Conservation (phyloP, 2,329 filamentous ascomycete genomes). For the Fusarium buxicola region DNA sequence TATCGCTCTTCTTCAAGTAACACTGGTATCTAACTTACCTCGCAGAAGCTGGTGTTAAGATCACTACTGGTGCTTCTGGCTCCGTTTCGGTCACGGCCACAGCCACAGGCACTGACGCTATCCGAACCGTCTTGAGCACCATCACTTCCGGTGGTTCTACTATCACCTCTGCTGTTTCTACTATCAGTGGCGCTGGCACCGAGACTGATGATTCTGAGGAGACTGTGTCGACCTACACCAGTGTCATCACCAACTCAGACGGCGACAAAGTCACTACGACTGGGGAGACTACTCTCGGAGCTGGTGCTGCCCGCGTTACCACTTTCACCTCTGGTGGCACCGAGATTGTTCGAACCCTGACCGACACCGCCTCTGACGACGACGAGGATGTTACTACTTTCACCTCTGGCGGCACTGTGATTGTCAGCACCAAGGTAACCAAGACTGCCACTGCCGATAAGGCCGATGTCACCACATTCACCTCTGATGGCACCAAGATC, state of each 20-base stretch:
- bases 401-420: slow-evolving; percentile 27
- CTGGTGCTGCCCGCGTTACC: slow-evolving; percentile 25
- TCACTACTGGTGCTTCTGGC: slow-evolving; percentile 48
- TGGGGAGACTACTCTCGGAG: slow-evolving; percentile 28
- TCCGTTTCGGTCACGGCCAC: slow-evolving; percentile 40
- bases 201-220: slow-evolving; percentile 40
- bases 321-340: slow-evolving; percentile 39
- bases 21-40: slow-evolving; percentile 27
- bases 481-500: slow-evolving; percentile 31
- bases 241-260: slow-evolving; percentile 41
- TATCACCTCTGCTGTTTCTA: slow-evolving; percentile 52
- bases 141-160: slow-evolving; percentile 50
- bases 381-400: slow-evolving; percentile 35
- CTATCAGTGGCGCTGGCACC: slow-evolving; percentile 46
- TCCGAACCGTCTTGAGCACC: slow-evolving; percentile 54
- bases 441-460: slow-evolving; percentile 14
- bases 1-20: neutral
- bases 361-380: slow-evolving; percentile 22
- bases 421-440: slow-evolving; percentile 16
- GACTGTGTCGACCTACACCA: slow-evolving; percentile 46
- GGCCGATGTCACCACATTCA: slow-evolving; percentile 26
- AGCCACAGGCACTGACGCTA: slow-evolving; percentile 35
- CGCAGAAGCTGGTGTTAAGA: slow-evolving; percentile 50
- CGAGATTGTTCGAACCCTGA: slow-evolving; percentile 37
- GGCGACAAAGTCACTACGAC: slow-evolving; percentile 37